Base-by-base conservation (phyloP, 148 eudicot genomes). In the Salicornia ramosissima region DNA sequence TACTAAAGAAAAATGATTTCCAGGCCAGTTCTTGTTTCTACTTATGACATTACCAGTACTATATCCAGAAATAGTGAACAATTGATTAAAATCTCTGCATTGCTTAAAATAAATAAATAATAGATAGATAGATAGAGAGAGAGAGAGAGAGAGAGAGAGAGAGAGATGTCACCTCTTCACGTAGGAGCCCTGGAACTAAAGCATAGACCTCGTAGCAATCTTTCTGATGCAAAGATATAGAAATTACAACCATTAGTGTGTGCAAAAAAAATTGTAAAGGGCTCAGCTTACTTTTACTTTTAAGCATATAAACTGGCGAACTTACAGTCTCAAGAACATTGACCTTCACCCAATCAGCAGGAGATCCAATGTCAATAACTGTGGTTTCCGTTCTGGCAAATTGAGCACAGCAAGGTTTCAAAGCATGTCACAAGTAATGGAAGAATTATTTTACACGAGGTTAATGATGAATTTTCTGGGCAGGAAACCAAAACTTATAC, bases 301-400 rank as follows among this genome's bases (percentile, higher is more conserved):
- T 26, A 7, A 18, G 11, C 10, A 43, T 3, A 43, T 15, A 8
- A 16, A 59, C 22, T 43, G 36, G 33, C 49, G 55, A 80, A 80
- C 96, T 83, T 84, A 93, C 98, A 77, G 83, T 80, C 69, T 80
- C 85, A 24, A 84, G 88, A 30, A 93, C 94, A 60, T 86, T 93
- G 46, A 93, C 86, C 87, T 93, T 90, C 81, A 93, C 98, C 98
- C 98, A 93, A 63, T 90, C 94, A 83, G 98, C 94, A 67, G 98
- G 96, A 65, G 96, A 90, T 18, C 98, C 98, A 81, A 85, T 77
- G 80, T 93, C 98, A 72, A 86, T 86, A 73, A 93, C 89, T 59
- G 91, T 84, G 49, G 89, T 80, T 61, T 83, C 90, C 78, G 83
- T 64, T 73, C 98, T 93, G 79, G 69, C 71, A 80, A 69, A 66